Conservation (phyloP, 2,329 filamentous ascomycete genomes). For the Colletotrichum caudatum region DNA sequence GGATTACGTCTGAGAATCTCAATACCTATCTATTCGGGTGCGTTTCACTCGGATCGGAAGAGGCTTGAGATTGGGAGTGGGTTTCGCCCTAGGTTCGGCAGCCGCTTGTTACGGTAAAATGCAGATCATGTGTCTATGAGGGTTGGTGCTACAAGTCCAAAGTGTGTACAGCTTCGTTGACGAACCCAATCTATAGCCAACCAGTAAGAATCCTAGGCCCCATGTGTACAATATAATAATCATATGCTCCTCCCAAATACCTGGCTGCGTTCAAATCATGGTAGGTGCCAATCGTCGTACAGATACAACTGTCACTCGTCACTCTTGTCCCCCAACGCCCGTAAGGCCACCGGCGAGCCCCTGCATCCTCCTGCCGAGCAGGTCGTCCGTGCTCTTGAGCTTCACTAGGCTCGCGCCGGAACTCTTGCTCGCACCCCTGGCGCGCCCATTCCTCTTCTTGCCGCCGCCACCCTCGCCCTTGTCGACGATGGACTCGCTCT, state of each 20-base stretch:
- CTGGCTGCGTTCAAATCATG: neutral
- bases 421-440: constrained; percentile 52
- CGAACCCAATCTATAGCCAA: constrained; percentile 28
- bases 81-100: no score
- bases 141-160: neutral
- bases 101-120: neutral
- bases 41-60: no score
- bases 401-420: constrained; percentile 64
- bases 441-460: constrained; percentile 45
- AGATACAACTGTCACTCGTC: neutral
- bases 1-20: no score
- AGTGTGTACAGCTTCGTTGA: constrained; percentile 35
- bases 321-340: constrained; percentile 58
- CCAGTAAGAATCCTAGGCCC: neutral
- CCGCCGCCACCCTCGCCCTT: constrained; percentile 44
- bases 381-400: constrained; percentile 68
- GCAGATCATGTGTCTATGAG: constrained; percentile 18
- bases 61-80: no score
- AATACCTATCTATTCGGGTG: no score
- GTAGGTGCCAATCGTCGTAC: constrained; percentile 2
- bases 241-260: neutral
- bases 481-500: constrained; percentile 42
- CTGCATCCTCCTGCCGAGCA: constrained; percentile 69
- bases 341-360: constrained; percentile 67
- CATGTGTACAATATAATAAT: constrained; percentile 1